These are phyloP conservation scores for Theobroma cacao DNA, from an alignment of 345 rosid species.

Conservation along the genomic window DNA sequence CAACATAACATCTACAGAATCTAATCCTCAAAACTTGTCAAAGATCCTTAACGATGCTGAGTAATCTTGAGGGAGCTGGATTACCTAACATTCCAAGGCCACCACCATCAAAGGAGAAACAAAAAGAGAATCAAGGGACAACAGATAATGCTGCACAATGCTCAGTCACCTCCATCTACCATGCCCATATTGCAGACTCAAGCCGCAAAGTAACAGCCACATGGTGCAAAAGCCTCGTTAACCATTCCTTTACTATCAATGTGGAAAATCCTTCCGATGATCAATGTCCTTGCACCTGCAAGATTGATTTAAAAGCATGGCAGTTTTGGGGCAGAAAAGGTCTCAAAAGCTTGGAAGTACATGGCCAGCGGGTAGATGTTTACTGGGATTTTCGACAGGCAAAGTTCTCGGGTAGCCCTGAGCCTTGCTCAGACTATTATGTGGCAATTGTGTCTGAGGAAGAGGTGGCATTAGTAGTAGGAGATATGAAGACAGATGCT, in stretches of 20 bases:
- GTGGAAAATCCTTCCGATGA: conserved; percentile 42
- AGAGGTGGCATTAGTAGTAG: conserved; percentile 46
- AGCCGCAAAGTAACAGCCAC: conserved; percentile 42
- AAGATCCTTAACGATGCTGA: conserved; percentile 16
- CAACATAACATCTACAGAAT: not conserved
- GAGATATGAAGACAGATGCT: conserved; percentile 58
- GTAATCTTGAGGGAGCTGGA: conserved; percentile 12
- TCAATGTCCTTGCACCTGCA: conserved; percentile 37
- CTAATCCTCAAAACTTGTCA: not conserved
- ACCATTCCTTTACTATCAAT: conserved; percentile 46
- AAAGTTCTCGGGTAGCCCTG: conserved; percentile 56
- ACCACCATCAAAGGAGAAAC: conserved; percentile 16
- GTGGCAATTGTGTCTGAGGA: conserved; percentile 48
- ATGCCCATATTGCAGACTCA: conserved; percentile 38
- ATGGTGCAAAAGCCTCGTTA: conserved; percentile 48
- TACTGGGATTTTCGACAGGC: conserved; percentile 75
- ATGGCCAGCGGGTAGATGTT: conserved; percentile 40
- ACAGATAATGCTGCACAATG: conserved; percentile 24
- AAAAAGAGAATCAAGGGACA: conserved; percentile 18
- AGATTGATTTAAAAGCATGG: conserved; percentile 60
- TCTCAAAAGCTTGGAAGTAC: conserved; percentile 55
- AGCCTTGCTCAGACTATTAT: conserved; percentile 59
- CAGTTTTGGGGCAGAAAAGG: conserved; percentile 76
- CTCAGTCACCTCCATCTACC: conserved; percentile 46
- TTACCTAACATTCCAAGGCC: conserved; percentile 17